Base-by-base conservation (phyloP, 2,329 filamentous ascomycete species). In the Aspergillus sojae region DNA sequence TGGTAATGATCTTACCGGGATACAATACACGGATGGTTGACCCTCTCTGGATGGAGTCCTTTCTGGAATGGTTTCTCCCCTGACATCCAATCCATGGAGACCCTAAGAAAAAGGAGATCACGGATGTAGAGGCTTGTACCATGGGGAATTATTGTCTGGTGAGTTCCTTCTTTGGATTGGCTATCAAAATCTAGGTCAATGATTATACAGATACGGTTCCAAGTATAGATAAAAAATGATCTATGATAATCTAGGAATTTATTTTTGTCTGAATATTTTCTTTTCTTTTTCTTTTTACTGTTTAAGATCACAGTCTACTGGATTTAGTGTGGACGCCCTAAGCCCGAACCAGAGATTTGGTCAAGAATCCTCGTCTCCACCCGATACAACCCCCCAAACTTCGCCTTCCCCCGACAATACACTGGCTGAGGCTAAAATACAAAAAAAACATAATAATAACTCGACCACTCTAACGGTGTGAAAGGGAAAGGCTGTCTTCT, bases 201-300 rank as follows among this genome's bases (percentile, higher is more conserved):
- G 12, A 32, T 21, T 19, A 10, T 52, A 30, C 28, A 21, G 28
- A 14, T 26, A 21, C 19, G 23, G 14, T 34, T 48, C 10, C 56
- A 56, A 59, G 21, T 50, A 59, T 55, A 30, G 23, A 23, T n/a
- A 12, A 55, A 58, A 58, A 55, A 39, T 54, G 45, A 36, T 52
- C 26, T 32, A 41, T 19, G 30, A 34, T 56, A 39, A 28, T 46
- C 23, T 5, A 41, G 30, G 14, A 21, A 19, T 62, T n/a, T 59
- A 46, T 30, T 46, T 57, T 30, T 46, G 30, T 58, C n/a, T 30
- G 53, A 45, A 32, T 39, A 43, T 53, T 28, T 56, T 62, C 45
- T 36, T 26, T 39, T 26, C 30, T 57, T 43, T 46, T 56, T 46
- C 53, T 21, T 39, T 39, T 12, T 45, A 28, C 46, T 32, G 9